phyloP scores from a whole-genome alignment of 352 stramenopile species.

The Phytophthora citricola region DNA sequence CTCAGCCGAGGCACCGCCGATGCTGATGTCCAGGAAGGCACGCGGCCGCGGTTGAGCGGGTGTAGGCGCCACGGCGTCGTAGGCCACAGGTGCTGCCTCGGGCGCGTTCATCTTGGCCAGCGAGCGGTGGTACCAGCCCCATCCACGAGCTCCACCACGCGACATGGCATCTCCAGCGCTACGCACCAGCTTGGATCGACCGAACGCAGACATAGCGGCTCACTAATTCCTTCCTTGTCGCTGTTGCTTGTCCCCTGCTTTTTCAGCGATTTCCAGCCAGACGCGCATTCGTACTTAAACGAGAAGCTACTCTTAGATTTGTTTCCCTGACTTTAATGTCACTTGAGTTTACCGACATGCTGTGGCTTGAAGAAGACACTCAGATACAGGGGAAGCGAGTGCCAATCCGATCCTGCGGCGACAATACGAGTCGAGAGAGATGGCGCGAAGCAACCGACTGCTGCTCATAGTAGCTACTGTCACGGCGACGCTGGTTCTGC shows the following conservation, averaged over 20 bases:
- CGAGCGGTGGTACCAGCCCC: conserved; percentile 86
- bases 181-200: conserved; percentile 66
- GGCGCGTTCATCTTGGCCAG: conserved; percentile 87
- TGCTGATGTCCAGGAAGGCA: conserved; percentile 86
- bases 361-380: conserved; percentile 40
- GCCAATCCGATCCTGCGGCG: conserved; percentile 5
- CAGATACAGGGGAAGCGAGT: conserved; percentile 1
- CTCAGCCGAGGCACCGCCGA: conserved; percentile 76
- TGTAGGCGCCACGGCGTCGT: conserved; percentile 71
- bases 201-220: conserved; percentile 61
- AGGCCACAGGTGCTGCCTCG: conserved; percentile 54
- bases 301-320: neutral
- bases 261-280: conserved; percentile 34
- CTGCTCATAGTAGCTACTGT: conserved; percentile 43
- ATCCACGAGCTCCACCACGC: conserved; percentile 71
- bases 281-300: conserved; percentile 32
- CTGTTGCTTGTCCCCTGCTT: conserved; percentile 11
- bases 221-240: conserved; percentile 4
- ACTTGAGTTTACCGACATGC: conserved; percentile 9
- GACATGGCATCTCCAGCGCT: conserved; percentile 56
- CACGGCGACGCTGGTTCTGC: conserved; percentile 52
- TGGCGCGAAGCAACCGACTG: conserved; percentile 40
- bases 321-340: conserved; percentile 6
- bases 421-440: conserved; percentile 16
- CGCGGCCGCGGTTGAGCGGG: conserved; percentile 63